Evolutionary conservation across 495 filamentous ascomycete genomes (phyloP).

Genomic region (Aspergillus olivimuriae): DNA sequence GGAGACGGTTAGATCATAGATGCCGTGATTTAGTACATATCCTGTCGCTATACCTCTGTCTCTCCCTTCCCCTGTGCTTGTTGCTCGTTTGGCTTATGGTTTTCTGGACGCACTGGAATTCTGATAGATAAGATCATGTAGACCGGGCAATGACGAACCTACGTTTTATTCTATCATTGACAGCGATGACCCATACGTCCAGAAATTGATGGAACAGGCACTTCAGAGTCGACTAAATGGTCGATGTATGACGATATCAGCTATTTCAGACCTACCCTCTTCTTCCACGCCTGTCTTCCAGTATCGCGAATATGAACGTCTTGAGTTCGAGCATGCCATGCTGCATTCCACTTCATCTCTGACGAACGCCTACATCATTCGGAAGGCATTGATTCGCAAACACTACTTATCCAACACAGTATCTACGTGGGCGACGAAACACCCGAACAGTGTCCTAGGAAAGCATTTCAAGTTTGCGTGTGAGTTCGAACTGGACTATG

Average conservation of each 20-base stretch:
- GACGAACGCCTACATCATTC: constrained; percentile 82
- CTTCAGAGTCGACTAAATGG: constrained; percentile 55
- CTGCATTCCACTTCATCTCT: constrained; percentile 52
- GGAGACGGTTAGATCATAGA: constrained; percentile 19
- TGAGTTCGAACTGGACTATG: constrained; percentile 90
- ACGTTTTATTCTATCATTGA: constrained; percentile 67
- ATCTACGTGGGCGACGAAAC: constrained; percentile 71
- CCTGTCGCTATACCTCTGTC: not conserved
- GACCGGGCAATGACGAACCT: constrained; percentile 31
- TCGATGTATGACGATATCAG: constrained; percentile 37
- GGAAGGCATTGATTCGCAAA: constrained; percentile 96
- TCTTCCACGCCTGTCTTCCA: constrained; percentile 56
- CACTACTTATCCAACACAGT: constrained; percentile 83
- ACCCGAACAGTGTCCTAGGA: constrained; percentile 62
- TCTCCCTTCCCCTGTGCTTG: constrained; percentile 9
- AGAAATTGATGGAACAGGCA: constrained; percentile 70
- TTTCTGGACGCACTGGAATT: constrained; percentile 17
- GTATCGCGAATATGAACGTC: constrained; percentile 76
- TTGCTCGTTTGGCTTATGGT: constrained; percentile 5
- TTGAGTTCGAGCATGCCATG: constrained; percentile 72
- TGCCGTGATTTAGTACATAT: constrained; percentile 13
- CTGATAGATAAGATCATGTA: constrained; percentile 39
- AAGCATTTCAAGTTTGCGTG: constrained; percentile 66
- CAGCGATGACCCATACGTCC: constrained; percentile 81
- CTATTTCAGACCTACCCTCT: constrained; percentile 37